A percentile compares a stretch with the other conserved stretches of the same genome.
Evolutionary conservation across 1,284 basidiomycete species (phyloP).

Genomic region (Ceratobasidium sp.): DNA sequence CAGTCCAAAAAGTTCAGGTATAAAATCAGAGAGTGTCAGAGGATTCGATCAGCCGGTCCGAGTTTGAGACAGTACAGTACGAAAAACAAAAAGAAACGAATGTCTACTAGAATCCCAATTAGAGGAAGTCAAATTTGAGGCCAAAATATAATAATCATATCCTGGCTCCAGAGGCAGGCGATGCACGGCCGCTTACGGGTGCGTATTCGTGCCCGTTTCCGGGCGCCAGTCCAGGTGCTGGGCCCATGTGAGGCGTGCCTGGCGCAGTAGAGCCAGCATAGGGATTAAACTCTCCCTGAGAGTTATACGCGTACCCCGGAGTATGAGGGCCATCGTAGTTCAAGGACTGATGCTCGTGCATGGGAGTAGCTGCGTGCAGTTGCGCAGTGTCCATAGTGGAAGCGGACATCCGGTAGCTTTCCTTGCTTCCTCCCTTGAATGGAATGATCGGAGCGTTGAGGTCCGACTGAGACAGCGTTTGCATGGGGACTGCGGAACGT

Average conservation of each 20-base stretch:
- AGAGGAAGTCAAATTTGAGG: no score
- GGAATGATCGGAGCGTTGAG: conserved; percentile 16
- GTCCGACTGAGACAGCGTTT: conserved; percentile 30
- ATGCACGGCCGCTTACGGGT: not conserved
- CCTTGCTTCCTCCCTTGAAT: not conserved
- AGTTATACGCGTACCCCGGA: not conserved
- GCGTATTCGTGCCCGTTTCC: not conserved
- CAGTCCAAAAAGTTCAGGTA: no score
- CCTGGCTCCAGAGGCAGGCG: not conserved
- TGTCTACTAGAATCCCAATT: no score
- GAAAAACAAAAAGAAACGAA: no score
- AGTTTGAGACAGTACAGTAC: no score
- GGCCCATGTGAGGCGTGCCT: conserved; percentile 1
- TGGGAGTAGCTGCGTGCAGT: conserved; percentile 10
- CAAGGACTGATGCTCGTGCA: conserved; percentile 24
- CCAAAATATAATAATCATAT: not conserved
- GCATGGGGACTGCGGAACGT: conserved; percentile 21
- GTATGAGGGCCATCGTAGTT: not conserved
- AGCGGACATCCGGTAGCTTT: conserved; percentile 32
- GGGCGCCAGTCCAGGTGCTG: conserved; percentile 5
- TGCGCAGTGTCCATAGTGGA: conserved; percentile 31
- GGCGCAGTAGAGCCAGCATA: conserved; percentile 5
- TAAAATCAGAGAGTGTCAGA: no score
- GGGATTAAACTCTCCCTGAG: not conserved
- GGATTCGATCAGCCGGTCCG: no score